Evolutionary conservation across 495 filamentous ascomycete genomes (phyloP), one percentile per base, ranked within the genome.

Genomic region (Jackrogersella multiformis): DNA sequence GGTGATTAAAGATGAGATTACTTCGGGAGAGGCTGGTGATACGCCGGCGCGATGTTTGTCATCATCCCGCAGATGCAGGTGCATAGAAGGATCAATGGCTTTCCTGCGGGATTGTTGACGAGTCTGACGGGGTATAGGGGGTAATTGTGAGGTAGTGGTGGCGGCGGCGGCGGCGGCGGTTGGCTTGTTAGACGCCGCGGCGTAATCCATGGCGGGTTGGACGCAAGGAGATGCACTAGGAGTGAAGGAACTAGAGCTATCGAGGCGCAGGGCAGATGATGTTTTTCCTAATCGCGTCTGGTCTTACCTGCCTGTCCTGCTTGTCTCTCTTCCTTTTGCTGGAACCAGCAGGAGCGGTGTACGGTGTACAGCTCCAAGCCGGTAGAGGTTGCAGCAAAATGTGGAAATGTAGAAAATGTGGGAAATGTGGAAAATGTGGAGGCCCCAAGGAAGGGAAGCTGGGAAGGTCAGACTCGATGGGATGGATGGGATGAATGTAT

Each of bases 1-100:
- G 52, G 93, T 94, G 76, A 99, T 96, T 52, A 99, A 83, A 36
- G 91, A 93, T 51, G 91, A 94, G 64, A 99, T 98, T 48, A 99
- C 91, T 77, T 96, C 93, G 23, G 95, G 92, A 12, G 93, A 95
- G 1, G 91, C 89, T 44, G 92, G 86, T 44, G 84, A 76, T 24
- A 86, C 72, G 62, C 83, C 85, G 54, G 75, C 71, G 35, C 72
- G 80, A 64, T 73, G 70, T 65, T 66, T 73, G 69, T 66, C 70
- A 30, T 59, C 62, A 49, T 62, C 46, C n/a, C 66, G 72, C n/a
- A 72, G 55, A 51, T 66, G 62, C 34, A 75, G 64, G 70, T 74
- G 73, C 73, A 73, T 66, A 8, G 73, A 70, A 62, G 73, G 68
- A 69, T 75, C 63, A 64, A 81, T 73, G 23, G 69, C 74, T 59